These are phyloP conservation scores for Rhizophagus prolifer DNA, from an alignment of 192 early-diverging fungal genomes.

Conservation along the genomic window DNA sequence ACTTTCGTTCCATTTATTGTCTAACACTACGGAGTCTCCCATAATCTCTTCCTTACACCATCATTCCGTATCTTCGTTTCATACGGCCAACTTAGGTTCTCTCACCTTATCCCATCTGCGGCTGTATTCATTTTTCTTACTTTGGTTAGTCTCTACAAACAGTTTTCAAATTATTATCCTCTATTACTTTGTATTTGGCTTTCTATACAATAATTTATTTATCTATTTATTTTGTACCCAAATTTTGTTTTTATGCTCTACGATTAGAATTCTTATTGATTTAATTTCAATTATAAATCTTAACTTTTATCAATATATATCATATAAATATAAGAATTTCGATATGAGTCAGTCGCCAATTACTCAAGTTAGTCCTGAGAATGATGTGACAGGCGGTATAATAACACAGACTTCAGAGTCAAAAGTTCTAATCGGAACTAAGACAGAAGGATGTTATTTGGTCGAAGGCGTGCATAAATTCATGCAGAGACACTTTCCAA, in stretches of 20 bases:
- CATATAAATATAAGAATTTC: background rate
- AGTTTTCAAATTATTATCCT: background rate
- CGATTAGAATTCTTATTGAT: background rate
- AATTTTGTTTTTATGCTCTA: background rate
- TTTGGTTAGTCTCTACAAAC: slow-evolving; percentile 4
- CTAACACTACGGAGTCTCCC: background rate
- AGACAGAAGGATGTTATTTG: slow-evolving; percentile 15
- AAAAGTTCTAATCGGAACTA: slow-evolving; percentile 2
- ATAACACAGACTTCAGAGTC: slow-evolving; percentile 19
- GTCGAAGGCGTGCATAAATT: too few species aligned
- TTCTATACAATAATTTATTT: background rate
- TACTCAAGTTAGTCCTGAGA: slow-evolving; percentile 26
- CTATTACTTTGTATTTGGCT: background rate
- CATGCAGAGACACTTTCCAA: too few species aligned
- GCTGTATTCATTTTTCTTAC: background rate
- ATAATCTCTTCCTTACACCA: background rate
- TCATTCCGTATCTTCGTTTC: background rate
- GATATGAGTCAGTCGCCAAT: slow-evolving; percentile 27
- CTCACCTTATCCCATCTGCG: background rate
- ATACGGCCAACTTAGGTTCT: background rate
- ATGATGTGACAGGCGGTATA: background rate
- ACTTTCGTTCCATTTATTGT: background rate
- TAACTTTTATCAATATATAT: background rate
- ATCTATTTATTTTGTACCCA: background rate
- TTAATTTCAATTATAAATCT: background rate